Conservation (phyloP, 345 rosid genomes). For the Acer negundo region DNA sequence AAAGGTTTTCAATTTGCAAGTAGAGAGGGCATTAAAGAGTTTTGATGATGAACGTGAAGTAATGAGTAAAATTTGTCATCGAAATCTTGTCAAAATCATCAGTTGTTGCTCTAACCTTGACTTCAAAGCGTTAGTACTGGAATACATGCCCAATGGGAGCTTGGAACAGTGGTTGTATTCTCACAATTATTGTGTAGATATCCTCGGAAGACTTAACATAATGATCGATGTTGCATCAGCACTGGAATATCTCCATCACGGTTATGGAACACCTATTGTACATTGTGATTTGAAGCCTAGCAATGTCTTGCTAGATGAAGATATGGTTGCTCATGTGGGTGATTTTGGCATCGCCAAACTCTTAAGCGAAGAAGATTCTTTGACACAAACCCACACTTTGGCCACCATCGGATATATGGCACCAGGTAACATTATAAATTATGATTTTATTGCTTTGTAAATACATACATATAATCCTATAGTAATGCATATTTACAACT, state of each 20-base stretch:
- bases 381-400: slow-evolving; percentile 2
- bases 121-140: slow-evolving; percentile 6
- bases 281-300: slow-evolving; percentile 13
- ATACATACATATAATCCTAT: too few relatives aligned
- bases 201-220: not conserved
- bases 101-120: not conserved
- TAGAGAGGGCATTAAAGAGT: not conserved
- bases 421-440: too few relatives aligned
- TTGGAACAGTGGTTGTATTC: not conserved
- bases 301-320: not conserved
- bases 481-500: too few relatives aligned
- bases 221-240: slow-evolving; percentile 11
- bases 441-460: too few relatives aligned
- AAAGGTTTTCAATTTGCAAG: slow-evolving; percentile 9
- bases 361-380: not conserved
- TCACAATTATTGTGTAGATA: not conserved
- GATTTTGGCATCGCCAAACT: not conserved
- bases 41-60: slow-evolving; percentile 17
- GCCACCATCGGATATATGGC: slow-evolving; percentile 7
- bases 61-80: slow-evolving; percentile 2
- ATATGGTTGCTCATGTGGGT: slow-evolving; percentile 11
- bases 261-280: not conserved
- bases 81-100: slow-evolving; percentile 10
- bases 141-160: slow-evolving; percentile 17
- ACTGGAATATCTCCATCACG: slow-evolving; percentile 13